Conservation (phyloP, 176 grass and related monocot species). For the Bothriochloa decipiens region DNA sequence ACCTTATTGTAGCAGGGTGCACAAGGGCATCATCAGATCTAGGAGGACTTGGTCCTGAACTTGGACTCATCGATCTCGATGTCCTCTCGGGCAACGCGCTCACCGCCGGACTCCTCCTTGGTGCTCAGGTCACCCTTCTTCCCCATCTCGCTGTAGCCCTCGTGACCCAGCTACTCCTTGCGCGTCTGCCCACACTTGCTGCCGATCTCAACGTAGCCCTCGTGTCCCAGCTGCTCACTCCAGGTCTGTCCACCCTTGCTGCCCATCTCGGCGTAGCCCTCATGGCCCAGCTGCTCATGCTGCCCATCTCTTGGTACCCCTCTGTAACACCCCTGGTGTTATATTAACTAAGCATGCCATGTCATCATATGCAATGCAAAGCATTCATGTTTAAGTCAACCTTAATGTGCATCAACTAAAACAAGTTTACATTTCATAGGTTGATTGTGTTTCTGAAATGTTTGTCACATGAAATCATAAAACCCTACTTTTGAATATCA, state of each 20-base stretch:
- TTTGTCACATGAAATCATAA: too few species aligned
- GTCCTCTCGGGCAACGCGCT: slow-evolving; percentile 48
- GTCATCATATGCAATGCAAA: too few species aligned
- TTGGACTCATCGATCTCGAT: slow-evolving; percentile 66
- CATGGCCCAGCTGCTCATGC: neutral
- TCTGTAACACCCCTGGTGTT: too few species aligned
- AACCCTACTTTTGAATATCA: too few species aligned
- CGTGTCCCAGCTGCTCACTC: neutral
- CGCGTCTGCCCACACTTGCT: neutral
- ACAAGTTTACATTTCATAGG: too few species aligned
- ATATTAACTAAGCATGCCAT: too few species aligned
- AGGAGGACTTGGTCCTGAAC: slow-evolving; percentile 37
- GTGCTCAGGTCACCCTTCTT: slow-evolving; percentile 62
- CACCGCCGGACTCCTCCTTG: slow-evolving; percentile 56
- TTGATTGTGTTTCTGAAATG: too few species aligned
- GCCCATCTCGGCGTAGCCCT: neutral
- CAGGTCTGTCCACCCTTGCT: neutral
- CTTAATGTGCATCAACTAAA: too few species aligned
- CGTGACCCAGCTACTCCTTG: slow-evolving; percentile 19
- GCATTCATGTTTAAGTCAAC: too few species aligned
- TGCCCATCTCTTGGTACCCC: too few species aligned
- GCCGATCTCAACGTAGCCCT: neutral
- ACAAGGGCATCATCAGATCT: neutral
- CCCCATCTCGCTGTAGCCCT: slow-evolving; percentile 65
- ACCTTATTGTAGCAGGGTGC: neutral